A percentile compares a stretch with the other conserved stretches of the same genome.
phyloP scores from a whole-genome alignment of 1,284 basidiomycete genomes.

The Fistulina hepatica region DNA sequence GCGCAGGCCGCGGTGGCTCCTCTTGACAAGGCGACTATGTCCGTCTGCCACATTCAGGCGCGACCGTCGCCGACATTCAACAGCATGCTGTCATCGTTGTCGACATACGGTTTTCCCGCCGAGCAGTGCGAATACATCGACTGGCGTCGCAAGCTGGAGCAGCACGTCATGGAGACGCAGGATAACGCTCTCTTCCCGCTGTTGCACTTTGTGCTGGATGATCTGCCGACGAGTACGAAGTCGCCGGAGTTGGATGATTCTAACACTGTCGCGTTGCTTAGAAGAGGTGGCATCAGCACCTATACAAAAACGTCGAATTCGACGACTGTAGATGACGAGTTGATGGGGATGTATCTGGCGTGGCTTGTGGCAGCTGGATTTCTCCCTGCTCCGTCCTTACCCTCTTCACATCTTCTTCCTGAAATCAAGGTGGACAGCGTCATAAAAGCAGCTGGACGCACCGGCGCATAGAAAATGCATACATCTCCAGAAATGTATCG shows the following conservation, averaged over 20 bases:
- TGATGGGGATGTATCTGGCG: slow-evolving; percentile 86
- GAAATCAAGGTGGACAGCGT: slow-evolving; percentile 22
- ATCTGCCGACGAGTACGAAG: slow-evolving; percentile 94
- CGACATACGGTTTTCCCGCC: slow-evolving; percentile 74
- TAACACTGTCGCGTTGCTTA: slow-evolving; percentile 66
- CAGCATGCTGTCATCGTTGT: slow-evolving; percentile 68
- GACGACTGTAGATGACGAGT: slow-evolving; percentile 65
- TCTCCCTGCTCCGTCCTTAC: slow-evolving; percentile 49
- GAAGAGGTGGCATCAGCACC: slow-evolving; percentile 29
- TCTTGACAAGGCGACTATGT: slow-evolving; percentile 38
- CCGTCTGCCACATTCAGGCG: slow-evolving; percentile 84
- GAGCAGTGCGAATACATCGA: slow-evolving; percentile 79
- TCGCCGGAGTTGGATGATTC: slow-evolving; percentile 84
- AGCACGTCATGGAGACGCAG: slow-evolving; percentile 86
- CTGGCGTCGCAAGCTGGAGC: slow-evolving; percentile 89
- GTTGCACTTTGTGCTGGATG: slow-evolving; percentile 94
- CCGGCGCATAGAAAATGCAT: slow-evolving; percentile 28
- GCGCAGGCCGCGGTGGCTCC: slow-evolving; percentile 59
- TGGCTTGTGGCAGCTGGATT: slow-evolving; percentile 90
- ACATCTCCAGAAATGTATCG: too few relatives aligned
- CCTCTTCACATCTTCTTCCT: slow-evolving; percentile 37
- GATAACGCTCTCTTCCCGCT: slow-evolving; percentile 98
- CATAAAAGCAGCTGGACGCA: slow-evolving; percentile 37
- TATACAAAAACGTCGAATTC: too few relatives aligned
- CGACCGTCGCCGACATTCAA: slow-evolving; percentile 88